A percentile compares a stretch with the other conserved stretches of the same genome.
These are phyloP conservation scores for Pneumocystis carinii DNA, from an alignment of 1,139 yeast species.

Conservation along the genomic window DNA sequence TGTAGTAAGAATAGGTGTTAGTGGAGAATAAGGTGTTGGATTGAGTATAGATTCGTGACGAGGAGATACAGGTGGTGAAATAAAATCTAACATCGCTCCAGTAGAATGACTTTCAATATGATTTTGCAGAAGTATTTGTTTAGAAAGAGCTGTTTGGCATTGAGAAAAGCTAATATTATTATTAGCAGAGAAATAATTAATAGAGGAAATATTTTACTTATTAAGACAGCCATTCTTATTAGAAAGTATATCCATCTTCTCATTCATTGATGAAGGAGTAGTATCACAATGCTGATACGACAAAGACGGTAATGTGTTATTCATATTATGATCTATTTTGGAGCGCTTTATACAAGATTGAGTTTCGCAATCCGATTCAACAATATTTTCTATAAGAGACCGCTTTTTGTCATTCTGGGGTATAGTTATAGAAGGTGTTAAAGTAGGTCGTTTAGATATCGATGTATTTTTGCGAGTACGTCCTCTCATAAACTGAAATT, in stretches of 20 bases:
- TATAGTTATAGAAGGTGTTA: not conserved
- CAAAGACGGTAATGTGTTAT: not conserved
- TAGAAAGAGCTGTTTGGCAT: not conserved
- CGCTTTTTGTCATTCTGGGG: not conserved
- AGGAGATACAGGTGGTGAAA: not conserved
- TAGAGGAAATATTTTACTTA: not conserved
- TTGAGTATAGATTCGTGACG: not conserved
- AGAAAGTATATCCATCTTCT: not conserved
- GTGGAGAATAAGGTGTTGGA: not conserved
- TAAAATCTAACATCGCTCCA: not conserved
- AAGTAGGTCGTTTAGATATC: not conserved
- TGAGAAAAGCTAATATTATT: not conserved
- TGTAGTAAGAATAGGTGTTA: not conserved
- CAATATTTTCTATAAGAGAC: not conserved
- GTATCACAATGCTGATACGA: not conserved
- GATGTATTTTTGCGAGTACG: conserved; percentile 8
- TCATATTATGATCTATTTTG: not conserved
- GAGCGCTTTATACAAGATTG: not conserved
- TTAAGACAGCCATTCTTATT: not conserved
- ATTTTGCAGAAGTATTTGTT: not conserved
- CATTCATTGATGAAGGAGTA: not conserved
- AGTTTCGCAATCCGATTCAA: not conserved
- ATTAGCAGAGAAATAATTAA: not conserved
- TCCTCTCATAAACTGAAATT: conserved; percentile 62
- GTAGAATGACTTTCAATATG: not conserved